These are phyloP conservation scores for Chamaecrista fasciculata DNA, from an alignment of 306 rosid species.

Conservation along the genomic window DNA sequence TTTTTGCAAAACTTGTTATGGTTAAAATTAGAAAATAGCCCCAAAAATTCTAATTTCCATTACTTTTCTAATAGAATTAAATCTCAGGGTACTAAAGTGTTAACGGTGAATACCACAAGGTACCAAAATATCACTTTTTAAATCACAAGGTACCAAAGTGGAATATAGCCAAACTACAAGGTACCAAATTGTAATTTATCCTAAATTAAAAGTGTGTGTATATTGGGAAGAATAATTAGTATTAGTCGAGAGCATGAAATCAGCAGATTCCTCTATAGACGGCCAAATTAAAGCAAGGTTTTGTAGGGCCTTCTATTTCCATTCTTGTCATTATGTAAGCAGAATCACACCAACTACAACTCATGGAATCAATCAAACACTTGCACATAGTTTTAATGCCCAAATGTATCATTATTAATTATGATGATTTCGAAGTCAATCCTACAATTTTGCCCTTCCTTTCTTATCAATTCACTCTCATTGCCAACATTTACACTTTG, in stretches of 20 bases:
- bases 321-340: constrained; percentile 47
- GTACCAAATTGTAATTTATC: too few species aligned
- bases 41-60: too few species aligned
- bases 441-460: constrained; percentile 30
- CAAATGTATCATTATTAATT: too few species aligned
- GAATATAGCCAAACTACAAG: too few species aligned
- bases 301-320: constrained; percentile 30
- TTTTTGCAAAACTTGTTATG: too few species aligned
- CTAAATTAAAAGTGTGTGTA: neutral
- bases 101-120: too few species aligned
- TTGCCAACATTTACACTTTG: too few species aligned
- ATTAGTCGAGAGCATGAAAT: constrained; percentile 45
- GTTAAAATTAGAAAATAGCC: too few species aligned
- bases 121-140: too few species aligned
- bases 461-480: constrained; percentile 33
- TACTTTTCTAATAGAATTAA: too few species aligned
- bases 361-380: constrained; percentile 38
- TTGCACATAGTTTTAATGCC: constrained; percentile 35
- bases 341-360: constrained; percentile 49
- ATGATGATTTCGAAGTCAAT: constrained; percentile 34
- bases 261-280: constrained; percentile 61
- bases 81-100: too few species aligned
- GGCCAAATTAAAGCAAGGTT: constrained; percentile 37
- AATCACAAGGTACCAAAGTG: too few species aligned
- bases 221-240: neutral